phyloP scores from a whole-genome alignment of 2,329 filamentous ascomycete species.

The Trichoderma aggressivum region DNA sequence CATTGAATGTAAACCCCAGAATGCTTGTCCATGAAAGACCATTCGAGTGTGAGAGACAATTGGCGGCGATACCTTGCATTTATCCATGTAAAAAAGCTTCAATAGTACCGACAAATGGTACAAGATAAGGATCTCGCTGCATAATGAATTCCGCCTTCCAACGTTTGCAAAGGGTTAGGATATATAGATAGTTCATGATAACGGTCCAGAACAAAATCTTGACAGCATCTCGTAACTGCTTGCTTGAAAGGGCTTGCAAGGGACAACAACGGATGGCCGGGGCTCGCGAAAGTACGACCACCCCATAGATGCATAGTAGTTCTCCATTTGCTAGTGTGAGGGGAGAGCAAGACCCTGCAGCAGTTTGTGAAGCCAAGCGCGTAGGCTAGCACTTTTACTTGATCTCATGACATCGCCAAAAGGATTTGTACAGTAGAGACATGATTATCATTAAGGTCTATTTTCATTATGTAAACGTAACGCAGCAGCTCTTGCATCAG shows the following conservation, averaged over 20 bases:
- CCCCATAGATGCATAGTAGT: not conserved
- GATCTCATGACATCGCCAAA: not conserved
- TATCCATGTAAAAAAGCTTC: not conserved
- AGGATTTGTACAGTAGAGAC: not conserved
- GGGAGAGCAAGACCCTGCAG: not conserved
- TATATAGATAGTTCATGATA: too few relatives aligned
- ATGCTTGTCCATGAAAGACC: not conserved
- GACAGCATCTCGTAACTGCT: not conserved
- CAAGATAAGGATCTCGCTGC: not conserved
- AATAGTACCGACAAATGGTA: not conserved
- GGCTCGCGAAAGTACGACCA: not conserved
- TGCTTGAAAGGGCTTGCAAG: not conserved
- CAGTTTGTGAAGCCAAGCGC: not conserved
- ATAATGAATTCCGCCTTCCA: not conserved
- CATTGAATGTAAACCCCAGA: not conserved
- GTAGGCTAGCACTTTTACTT: not conserved
- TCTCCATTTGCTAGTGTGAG: not conserved
- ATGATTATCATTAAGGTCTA: not conserved
- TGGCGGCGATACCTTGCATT: not conserved
- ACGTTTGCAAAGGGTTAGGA: not conserved
- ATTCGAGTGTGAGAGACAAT: not conserved
- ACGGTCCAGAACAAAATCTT: not conserved
- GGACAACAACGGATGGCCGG: not conserved
- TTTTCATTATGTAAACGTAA: not conserved
- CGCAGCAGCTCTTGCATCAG: not conserved